These are phyloP conservation scores for Acer campestre DNA, from an alignment of 345 rosid species.

Conservation along the genomic window DNA sequence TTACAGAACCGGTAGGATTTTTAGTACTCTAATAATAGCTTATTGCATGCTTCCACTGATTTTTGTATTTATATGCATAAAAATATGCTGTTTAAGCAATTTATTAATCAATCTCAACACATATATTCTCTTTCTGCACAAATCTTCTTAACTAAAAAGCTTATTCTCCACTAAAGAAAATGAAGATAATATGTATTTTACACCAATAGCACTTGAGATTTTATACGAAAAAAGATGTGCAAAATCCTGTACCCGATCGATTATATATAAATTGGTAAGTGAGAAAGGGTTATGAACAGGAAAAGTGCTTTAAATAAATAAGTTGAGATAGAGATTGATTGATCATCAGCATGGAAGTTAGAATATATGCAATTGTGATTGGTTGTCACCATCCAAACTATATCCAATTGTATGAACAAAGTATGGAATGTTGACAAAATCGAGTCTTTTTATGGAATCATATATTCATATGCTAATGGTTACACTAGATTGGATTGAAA, in stretches of 20 bases:
- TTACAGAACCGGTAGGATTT: neutral
- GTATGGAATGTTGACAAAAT: neutral
- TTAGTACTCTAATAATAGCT: neutral
- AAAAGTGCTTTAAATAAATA: neutral
- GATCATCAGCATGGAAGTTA: neutral
- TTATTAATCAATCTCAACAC: neutral
- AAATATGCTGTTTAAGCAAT: neutral
- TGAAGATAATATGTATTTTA: no score
- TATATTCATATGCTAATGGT: no score
- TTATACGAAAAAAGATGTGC: no score
- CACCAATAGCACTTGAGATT: no score
- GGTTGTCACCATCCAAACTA: neutral
- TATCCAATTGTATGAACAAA: neutral
- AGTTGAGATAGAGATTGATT: neutral
- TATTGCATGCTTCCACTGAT: neutral
- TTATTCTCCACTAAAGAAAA: conserved; percentile 3
- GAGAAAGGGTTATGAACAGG: neutral
- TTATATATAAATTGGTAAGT: no score
- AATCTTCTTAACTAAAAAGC: conserved; percentile 6
- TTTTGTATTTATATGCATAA: neutral
- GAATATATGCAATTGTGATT: neutral
- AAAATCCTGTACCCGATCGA: accelerated
- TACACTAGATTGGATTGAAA: no score
- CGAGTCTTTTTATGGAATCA: neutral
- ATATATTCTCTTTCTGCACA: conserved; percentile 3